Evolutionary conservation across 106 monocot genomes (phyloP).

Genomic region (Dioscorea zingiberensis): DNA sequence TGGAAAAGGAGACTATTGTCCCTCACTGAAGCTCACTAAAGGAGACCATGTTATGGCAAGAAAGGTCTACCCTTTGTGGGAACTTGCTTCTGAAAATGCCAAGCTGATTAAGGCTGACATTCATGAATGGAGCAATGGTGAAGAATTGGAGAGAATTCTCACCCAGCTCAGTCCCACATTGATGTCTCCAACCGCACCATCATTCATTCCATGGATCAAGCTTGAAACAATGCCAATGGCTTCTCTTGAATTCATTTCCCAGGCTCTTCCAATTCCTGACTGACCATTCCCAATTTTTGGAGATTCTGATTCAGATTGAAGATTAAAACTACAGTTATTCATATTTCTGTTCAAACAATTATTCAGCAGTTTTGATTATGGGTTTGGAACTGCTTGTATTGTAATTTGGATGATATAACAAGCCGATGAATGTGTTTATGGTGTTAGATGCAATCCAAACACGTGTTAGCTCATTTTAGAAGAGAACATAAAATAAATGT

Average conservation of each 20-base stretch:
- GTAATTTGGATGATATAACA: no score
- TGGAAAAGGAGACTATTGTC: no score
- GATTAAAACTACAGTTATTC: no score
- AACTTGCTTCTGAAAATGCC: constrained; percentile 7
- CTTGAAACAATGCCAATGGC: background rate
- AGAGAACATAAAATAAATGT: no score
- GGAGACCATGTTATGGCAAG: constrained; percentile 8
- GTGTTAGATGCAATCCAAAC: no score
- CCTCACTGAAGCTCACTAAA: constrained; percentile 2
- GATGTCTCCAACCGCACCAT: background rate
- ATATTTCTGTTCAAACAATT: no score
- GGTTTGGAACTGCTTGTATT: background rate
- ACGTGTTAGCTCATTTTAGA: no score
- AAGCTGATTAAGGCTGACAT: constrained; percentile 4
- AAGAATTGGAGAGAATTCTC: constrained; percentile 22
- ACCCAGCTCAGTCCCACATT: constrained; percentile 18
- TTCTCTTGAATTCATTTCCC: background rate
- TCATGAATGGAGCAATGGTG: constrained; percentile 15
- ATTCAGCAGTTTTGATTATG: background rate
- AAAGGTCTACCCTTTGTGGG: constrained; percentile 13
- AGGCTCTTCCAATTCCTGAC: background rate
- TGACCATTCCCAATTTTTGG: background rate
- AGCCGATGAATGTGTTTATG: no score
- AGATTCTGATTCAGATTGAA: background rate
- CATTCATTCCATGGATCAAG: background rate